Evolutionary conservation across 176 grass and related monocot genomes (phyloP).

Genomic region (Saccharum spontaneum): DNA sequence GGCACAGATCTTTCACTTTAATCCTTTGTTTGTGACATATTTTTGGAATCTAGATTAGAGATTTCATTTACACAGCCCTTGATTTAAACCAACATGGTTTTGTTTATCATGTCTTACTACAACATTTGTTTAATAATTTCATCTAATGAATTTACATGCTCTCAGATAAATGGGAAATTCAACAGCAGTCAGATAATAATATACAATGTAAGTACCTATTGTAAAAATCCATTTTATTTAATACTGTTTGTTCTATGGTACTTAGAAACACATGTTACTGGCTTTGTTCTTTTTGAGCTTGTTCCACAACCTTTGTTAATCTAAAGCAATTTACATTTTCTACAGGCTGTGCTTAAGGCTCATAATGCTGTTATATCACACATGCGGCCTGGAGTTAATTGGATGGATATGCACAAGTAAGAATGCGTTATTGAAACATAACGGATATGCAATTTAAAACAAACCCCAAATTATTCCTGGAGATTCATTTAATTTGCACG

Average conservation of each 20-base stretch:
- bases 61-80: constrained; percentile 15
- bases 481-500: constrained; percentile 5
- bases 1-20: not conserved
- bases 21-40: constrained; percentile 5
- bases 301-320: constrained; percentile 18
- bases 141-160: constrained; percentile 28
- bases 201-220: constrained; percentile 77
- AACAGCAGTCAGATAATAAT: constrained; percentile 60
- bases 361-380: constrained; percentile 80
- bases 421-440: constrained; percentile 6
- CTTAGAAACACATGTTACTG: not conserved
- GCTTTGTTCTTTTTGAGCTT: not conserved
- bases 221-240: not conserved
- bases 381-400: constrained; percentile 80
- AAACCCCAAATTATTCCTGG: constrained; percentile 9
- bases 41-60: constrained; percentile 11
- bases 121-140: not conserved
- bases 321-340: not conserved
- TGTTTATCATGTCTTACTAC: constrained; percentile 15
- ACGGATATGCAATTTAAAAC: constrained; percentile 14
- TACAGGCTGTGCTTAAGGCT: constrained; percentile 89
- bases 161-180: constrained; percentile 97
- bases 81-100: constrained; percentile 23
- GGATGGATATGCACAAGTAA: constrained; percentile 95
- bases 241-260: not conserved